These are phyloP conservation scores for Mycogone perniciosa DNA, from an alignment of 2,329 filamentous ascomycete genomes.

Conservation along the genomic window DNA sequence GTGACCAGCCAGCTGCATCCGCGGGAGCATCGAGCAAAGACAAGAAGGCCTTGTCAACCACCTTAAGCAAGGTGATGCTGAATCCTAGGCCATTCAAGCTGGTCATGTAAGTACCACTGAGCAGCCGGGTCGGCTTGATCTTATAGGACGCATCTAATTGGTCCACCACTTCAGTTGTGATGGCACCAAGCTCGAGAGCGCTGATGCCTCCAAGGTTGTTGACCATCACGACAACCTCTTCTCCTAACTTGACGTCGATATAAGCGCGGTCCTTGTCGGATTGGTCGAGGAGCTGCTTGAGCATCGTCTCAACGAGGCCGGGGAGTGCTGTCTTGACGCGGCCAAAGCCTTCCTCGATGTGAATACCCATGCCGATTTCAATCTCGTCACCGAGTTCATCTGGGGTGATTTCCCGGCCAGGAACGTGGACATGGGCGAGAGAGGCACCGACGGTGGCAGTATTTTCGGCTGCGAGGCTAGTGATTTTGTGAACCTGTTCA, in stretches of 20 bases:
- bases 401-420: slow-evolving; percentile 33
- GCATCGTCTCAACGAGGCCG: slow-evolving; percentile 53
- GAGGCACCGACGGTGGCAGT: slow-evolving; percentile 46
- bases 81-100: slow-evolving; percentile 67
- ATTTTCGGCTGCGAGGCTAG: slow-evolving; percentile 40
- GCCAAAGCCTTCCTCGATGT: slow-evolving; percentile 32
- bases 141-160: slow-evolving; percentile 14
- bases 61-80: slow-evolving; percentile 48
- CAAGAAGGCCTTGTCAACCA: slow-evolving; percentile 48
- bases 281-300: slow-evolving; percentile 54
- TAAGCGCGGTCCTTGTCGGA: slow-evolving; percentile 49
- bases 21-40: slow-evolving; percentile 62
- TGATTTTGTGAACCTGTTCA: slow-evolving; percentile 40
- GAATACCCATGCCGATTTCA: slow-evolving; percentile 40
- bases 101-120: slow-evolving; percentile 56
- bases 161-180: slow-evolving; percentile 15
- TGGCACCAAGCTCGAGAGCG: slow-evolving; percentile 17
- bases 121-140: slow-evolving; percentile 41
- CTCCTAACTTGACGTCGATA: slow-evolving; percentile 35
- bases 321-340: slow-evolving; percentile 42
- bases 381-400: slow-evolving; percentile 46
- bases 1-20: slow-evolving; percentile 60
- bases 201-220: slow-evolving; percentile 20
- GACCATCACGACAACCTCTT: slow-evolving; percentile 24
- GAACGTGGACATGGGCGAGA: slow-evolving; percentile 48